Evolutionary conservation across 2,329 filamentous ascomycete genomes (phyloP).

Genomic region (Aspergillus sp.): DNA sequence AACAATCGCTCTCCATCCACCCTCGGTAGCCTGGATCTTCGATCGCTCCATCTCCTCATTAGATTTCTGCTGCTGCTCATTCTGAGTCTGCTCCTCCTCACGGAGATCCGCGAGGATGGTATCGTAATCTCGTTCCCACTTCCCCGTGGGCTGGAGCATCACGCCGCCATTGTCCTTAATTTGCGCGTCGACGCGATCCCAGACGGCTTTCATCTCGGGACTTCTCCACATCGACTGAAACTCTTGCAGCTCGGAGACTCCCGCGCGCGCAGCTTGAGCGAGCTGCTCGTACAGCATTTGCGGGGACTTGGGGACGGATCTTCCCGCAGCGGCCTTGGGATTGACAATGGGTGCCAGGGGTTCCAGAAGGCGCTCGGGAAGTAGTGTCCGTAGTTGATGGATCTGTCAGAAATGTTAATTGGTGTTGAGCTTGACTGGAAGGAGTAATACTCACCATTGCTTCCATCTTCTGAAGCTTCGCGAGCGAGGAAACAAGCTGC

Average conservation of each 20-base stretch:
- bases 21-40: slow-evolving; percentile 30
- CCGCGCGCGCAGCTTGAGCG: slow-evolving; percentile 36
- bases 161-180: slow-evolving; percentile 41
- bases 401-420: slow-evolving; percentile 34
- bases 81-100: slow-evolving; percentile 30
- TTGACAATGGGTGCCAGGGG: slow-evolving; percentile 43
- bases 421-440: not conserved
- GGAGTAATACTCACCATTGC: slow-evolving; percentile 25
- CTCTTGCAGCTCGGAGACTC: slow-evolving; percentile 39
- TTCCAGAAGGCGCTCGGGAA: slow-evolving; percentile 45
- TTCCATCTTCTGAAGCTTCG: slow-evolving; percentile 45
- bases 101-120: slow-evolving; percentile 35
- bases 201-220: slow-evolving; percentile 43
- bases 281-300: slow-evolving; percentile 38
- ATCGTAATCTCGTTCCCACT: slow-evolving; percentile 47
- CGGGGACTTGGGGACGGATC: slow-evolving; percentile 36
- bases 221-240: slow-evolving; percentile 46
- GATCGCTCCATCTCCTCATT: slow-evolving; percentile 35
- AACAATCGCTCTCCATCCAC: slow-evolving; percentile 37
- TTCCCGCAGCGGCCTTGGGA: slow-evolving; percentile 26
- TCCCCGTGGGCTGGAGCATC: slow-evolving; percentile 38
- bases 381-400: slow-evolving; percentile 44
- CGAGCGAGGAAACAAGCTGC: slow-evolving; percentile 43
- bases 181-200: slow-evolving; percentile 39
- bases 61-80: slow-evolving; percentile 27